These are phyloP conservation scores for Cercospora sojina DNA, from an alignment of 2,329 filamentous ascomycete genomes.

Conservation along the genomic window DNA sequence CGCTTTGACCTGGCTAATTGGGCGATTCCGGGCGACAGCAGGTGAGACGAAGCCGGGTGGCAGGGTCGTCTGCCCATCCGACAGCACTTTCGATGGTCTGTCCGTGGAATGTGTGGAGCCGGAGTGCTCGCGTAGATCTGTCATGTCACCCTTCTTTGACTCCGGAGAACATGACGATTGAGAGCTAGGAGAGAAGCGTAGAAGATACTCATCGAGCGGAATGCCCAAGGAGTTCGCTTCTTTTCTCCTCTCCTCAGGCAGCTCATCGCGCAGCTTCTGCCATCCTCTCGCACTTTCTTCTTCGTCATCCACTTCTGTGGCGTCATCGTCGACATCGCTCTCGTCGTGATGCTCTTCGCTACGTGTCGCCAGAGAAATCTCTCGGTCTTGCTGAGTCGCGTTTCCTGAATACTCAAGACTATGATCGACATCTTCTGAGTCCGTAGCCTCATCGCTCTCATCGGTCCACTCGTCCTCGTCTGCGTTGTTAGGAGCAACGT, in stretches of 20 bases:
- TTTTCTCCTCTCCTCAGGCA: conserved; percentile 6
- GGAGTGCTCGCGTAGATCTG: not conserved
- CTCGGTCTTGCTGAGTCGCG: not conserved
- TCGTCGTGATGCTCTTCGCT: not conserved
- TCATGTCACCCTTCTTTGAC: not conserved
- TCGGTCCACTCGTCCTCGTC: conserved; percentile 32
- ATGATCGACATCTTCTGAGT: not conserved
- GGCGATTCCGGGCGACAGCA: conserved; percentile 26
- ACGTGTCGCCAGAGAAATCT: not conserved
- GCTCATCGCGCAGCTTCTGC: conserved; percentile 11
- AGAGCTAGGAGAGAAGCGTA: conserved; percentile 4
- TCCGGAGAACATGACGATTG: not conserved
- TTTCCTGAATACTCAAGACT: not conserved
- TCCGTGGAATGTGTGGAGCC: not conserved
- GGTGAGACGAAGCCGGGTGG: conserved; percentile 38
- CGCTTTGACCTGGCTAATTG: conserved; percentile 24
- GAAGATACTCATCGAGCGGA: conserved; percentile 8
- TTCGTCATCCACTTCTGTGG: conserved; percentile 25
- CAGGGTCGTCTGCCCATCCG: conserved; percentile 13
- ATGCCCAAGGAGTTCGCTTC: conserved; percentile 11
- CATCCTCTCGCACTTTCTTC: conserved; percentile 12
- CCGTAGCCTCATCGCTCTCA: conserved; percentile 15
- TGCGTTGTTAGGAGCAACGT: conserved; percentile 18
- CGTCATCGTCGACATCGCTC: conserved; percentile 4
- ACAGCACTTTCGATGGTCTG: not conserved